Evolutionary conservation across 108 stramenopile species (phyloP), one percentile per base, ranked within the genome.

Genomic region (Seminavis robusta): DNA sequence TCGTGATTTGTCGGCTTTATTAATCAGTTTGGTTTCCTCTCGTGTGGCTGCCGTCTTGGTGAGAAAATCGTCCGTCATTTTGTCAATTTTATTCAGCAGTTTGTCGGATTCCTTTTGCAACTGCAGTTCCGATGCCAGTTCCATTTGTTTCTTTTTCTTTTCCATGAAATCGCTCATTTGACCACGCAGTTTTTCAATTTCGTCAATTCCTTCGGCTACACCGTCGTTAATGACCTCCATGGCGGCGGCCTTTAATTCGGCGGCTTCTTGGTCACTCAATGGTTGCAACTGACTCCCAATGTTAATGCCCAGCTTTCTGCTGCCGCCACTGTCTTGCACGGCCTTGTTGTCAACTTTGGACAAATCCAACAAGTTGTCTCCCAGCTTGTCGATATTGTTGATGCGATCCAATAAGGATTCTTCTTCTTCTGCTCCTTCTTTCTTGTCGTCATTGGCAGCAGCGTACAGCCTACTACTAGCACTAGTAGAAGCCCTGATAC

Each of bases 51-150:
- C 45, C 8, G 60, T 71, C 21, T 53, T 40, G n/a, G 45, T 33
- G 41, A 90, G 52, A 60, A 90, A 87, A n/a, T 71, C 59, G 8
- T 47, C 32, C 8, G 69, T 73, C 41, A 90, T 4, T 21, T 58
- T 33, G 60, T 87, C 89, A 60, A 90, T 90, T 46, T 83, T 84
- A 41, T 58, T 55, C 70, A 84, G 61, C 3, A 90, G 51, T 34
- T 67, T 57, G 21, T 78, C 67, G 28, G 62, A 61, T 48, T 76
- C 69, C 7, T 30, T 50, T 32, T 70, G 28, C 8, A 69, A 74
- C 41, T 70, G 55, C 13, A 71, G 29, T 31, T 73, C 47, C 23
- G 63, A 61, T 2, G 75, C 76, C 28, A 65, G 27, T 19, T 74
- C 52, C 69, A 67, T 71, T 10, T 73, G 39, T 36, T 65, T 21